Evolutionary conservation across 805 yeast species (phyloP), one percentile per base, ranked within the genome.

Genomic region (Candida berthetii): DNA sequence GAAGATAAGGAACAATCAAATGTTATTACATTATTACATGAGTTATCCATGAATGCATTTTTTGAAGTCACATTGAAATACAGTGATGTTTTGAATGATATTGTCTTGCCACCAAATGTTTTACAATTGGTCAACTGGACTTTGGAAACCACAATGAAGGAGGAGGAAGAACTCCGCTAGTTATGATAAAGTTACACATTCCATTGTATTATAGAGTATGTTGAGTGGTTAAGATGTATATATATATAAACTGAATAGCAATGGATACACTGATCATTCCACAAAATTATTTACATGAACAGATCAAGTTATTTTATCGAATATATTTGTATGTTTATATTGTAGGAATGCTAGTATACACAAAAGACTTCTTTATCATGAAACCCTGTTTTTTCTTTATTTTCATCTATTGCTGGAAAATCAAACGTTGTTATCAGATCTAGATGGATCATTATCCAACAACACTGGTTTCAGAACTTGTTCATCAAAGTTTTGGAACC

Each of bases 401-500:
- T 7, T 8, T 22, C 6, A 22, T 6, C 8, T 22, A 8, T 22
- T 22, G 8, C 8, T n/a, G n/a, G n/a, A 22, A 27, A 27, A 8
- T 27, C 29, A 27, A 4, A 27, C 29, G 8, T 27, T 27, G 8
- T 27, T 27, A 11, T 27, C 29, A 13, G n/a, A 9, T 27, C 29
- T 27, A 11, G 29, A 11, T 27, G 29, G 29, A 10, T 54, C 46
- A 45, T 67, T 69, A 52, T 91, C 98, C 44, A 90, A 71, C 40
- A 91, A 72, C 0, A 88, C 96, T 1, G 97, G 97, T 60, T 90
- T 90, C 53, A 93, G 70, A 18, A 93, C 93, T 57, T 87, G 87
- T 53, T 93, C 96, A 58, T 93, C 99, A 57, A 93, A 87, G 52
- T 79, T 83, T 17, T 87, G 83, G 61, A 93, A 93, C 98, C 99